Percentiles rank a stretch among this genome's conserved stretches.
Conservation (phyloP, 768 basidiomycete species). For the Tulasnella sp. region DNA sequence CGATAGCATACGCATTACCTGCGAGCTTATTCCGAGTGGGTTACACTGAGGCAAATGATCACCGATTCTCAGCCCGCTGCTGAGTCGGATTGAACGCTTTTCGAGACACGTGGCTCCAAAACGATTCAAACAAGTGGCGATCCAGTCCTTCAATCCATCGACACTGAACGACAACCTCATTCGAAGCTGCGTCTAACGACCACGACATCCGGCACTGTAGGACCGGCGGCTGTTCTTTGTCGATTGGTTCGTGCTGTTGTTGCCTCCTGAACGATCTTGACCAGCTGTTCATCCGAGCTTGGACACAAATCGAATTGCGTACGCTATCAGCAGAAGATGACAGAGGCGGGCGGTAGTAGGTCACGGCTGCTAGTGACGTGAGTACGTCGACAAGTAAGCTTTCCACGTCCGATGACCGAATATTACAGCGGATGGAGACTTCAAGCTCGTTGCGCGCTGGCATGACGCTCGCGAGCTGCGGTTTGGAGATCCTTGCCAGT, state of each 20-base stretch:
- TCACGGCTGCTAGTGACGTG: neutral
- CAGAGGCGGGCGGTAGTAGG: slow-evolving; percentile 8
- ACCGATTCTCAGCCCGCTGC: slow-evolving; percentile 14
- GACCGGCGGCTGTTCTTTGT: slow-evolving; percentile 14
- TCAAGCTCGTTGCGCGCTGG: slow-evolving; percentile 47
- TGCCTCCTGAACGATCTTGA: slow-evolving; percentile 5
- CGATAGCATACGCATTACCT: too few species aligned
- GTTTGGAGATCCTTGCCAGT: slow-evolving; percentile 27
- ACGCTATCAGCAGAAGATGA: neutral
- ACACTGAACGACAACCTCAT: slow-evolving; percentile 31
- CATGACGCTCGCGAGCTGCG: slow-evolving; percentile 38
- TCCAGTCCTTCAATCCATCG: slow-evolving; percentile 56
- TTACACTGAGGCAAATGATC: too few species aligned
- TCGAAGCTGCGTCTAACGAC: neutral
- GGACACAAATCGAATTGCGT: slow-evolving; percentile 29
- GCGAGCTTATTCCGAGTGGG: too few species aligned
- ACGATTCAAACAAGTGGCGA: slow-evolving; percentile 34
- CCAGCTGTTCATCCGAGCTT: slow-evolving; percentile 35
- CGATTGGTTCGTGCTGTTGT: slow-evolving; percentile 1
- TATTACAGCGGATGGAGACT: slow-evolving; percentile 27
- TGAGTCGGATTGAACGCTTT: neutral
- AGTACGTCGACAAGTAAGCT: slow-evolving; percentile 25
- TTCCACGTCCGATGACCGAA: slow-evolving; percentile 15
- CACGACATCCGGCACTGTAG: slow-evolving; percentile 2
- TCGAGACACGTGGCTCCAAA: slow-evolving; percentile 16